phyloP scores from a whole-genome alignment of 495 filamentous ascomycete genomes.

The Geoglossum glabrum region DNA sequence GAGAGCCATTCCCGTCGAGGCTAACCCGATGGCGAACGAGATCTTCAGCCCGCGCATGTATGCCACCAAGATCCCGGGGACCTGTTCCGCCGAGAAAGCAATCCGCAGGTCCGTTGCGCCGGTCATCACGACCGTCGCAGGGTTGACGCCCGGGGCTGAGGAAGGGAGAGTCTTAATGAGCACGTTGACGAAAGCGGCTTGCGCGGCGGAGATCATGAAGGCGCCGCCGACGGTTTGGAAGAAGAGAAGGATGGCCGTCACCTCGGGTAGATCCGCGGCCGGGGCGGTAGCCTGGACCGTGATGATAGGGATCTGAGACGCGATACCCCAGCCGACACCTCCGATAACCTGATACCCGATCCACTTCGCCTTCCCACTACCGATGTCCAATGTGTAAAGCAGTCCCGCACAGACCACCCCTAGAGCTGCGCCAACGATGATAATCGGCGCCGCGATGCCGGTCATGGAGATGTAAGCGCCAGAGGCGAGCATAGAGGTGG shows the following conservation, averaged over 20 bases:
- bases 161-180: conserved; percentile 18
- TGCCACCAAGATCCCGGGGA: conserved; percentile 30
- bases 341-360: conserved; percentile 23
- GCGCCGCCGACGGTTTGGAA: conserved; percentile 29
- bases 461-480: conserved; percentile 16
- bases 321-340: conserved; percentile 17
- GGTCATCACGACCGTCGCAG: conserved; percentile 45
- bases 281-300: conserved; percentile 15
- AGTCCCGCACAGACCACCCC: conserved; percentile 18
- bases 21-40: too few relatives aligned
- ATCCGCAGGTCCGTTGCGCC: conserved; percentile 58
- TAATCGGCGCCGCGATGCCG: conserved; percentile 19
- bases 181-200: conserved; percentile 26
- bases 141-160: conserved; percentile 36
- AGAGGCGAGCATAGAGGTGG: conserved; percentile 15
- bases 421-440: conserved; percentile 14
- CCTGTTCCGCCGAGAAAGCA: conserved; percentile 35
- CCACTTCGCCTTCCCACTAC: conserved; percentile 15
- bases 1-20: too few relatives aligned
- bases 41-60: too few relatives aligned
- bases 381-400: conserved; percentile 16
- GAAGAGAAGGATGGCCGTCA: conserved; percentile 15
- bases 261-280: conserved; percentile 11
- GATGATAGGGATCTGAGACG: conserved; percentile 18
- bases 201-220: conserved; percentile 24